Evolutionary conservation across 1,284 basidiomycete species (phyloP).

Genomic region (Leccinum proliferum): DNA sequence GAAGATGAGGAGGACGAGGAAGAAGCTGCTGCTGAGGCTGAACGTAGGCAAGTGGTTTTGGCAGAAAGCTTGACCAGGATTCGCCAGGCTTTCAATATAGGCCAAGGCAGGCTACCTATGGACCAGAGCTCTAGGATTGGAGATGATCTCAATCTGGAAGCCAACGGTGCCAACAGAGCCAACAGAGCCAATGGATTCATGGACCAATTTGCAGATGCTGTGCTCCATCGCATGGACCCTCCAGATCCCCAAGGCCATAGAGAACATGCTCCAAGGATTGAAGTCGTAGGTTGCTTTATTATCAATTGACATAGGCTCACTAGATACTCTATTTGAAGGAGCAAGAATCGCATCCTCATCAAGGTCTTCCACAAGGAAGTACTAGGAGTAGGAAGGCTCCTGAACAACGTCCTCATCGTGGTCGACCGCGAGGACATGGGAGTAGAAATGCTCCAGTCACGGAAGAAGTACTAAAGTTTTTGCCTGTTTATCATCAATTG

Average conservation of each 20-base stretch:
- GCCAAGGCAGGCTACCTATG: neutral
- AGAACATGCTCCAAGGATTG: neutral
- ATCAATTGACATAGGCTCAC: neutral
- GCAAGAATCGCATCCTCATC: neutral
- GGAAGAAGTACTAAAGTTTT: neutral
- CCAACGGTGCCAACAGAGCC: neutral
- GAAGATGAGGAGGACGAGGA: neutral
- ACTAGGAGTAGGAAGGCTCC: neutral
- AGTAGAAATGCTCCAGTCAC: neutral
- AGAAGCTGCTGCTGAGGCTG: neutral
- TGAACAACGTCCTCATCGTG: too few relatives aligned
- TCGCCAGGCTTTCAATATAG: neutral
- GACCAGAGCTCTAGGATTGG: neutral
- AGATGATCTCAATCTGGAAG: neutral
- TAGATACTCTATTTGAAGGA: neutral
- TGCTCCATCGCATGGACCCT: neutral
- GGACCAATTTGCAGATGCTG: neutral
- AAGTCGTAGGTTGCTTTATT: neutral
- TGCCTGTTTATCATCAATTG: neutral
- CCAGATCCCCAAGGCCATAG: neutral
- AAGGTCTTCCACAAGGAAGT: neutral
- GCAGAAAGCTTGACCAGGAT: neutral
- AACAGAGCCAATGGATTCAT: neutral
- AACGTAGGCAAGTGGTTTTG: neutral
- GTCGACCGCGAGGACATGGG: too few relatives aligned